Base-by-base conservation (phyloP, 352 stramenopile species). In the Phytophthora pistaciae region DNA sequence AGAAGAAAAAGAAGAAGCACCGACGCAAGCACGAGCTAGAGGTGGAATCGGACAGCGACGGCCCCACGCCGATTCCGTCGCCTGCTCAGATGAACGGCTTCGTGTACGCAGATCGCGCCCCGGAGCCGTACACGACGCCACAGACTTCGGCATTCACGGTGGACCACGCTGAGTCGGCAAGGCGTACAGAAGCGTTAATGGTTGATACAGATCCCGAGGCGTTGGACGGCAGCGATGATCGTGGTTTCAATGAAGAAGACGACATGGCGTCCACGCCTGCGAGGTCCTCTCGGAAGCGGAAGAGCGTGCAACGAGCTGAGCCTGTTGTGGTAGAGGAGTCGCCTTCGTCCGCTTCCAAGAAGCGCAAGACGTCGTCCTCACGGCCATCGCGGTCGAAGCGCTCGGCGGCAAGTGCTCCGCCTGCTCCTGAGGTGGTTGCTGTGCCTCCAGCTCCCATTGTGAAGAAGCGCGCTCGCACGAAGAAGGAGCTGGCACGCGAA, bases 401-500 rank as follows among this genome's bases (percentile, higher is more conserved):
- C 9, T 25, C 70, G 7, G 42, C 61, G 7, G 20, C 58, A 56
- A 76, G 55, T 73, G 61, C 56, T 10, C 20, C 60, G 1, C 2
- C 44, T 56, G 52, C 74, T 55, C 33, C 74, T 60, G 50, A 55
- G 14, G 23, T 68, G 29, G 68, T 74, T 53, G 42, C 68, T 11
- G 56, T 75, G 8, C 53, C 70, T 52, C 18, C 57, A 14, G 48
- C 36, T 9, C 53, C 74, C n/a, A 53, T 49, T 46, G 42, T 42
- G 7, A 74, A 75, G n/a, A 94, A 94, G 61, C 87, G 87, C 23
- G 59, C 64, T 18, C 78, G 84, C 8, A 80, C 74, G 7, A 93
- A 92, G 66, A 92, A 91, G 55, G 85, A 94, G 56, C 70, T 80
- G 38, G 75, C 77, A n/a, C 87, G 87, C 14, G 90, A 96, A 50